A percentile compares a stretch with the other conserved stretches of the same genome.
These are phyloP conservation scores for Dactylonectria estremocensis DNA, from an alignment of 2,329 filamentous ascomycete genomes.

Conservation along the genomic window DNA sequence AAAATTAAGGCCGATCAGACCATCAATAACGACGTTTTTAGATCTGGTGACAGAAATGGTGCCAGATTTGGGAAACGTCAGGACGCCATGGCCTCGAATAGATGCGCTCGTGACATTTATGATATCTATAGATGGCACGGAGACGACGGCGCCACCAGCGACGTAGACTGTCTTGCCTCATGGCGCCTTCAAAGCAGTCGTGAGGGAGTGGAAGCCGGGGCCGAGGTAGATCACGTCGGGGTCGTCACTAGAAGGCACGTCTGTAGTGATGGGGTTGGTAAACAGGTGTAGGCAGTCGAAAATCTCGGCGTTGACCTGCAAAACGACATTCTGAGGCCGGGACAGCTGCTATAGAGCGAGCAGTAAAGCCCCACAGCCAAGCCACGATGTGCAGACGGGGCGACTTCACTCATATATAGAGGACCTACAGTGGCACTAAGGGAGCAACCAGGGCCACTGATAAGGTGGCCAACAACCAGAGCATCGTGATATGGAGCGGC, in stretches of 20 bases:
- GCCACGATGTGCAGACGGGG: neutral
- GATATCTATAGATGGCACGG: neutral
- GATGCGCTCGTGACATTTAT: neutral
- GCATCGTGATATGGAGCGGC: neutral
- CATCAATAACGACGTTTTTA: neutral
- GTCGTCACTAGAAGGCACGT: neutral
- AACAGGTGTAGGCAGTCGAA: conserved; percentile 8
- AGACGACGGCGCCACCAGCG: conserved; percentile 6
- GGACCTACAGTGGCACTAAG: neutral
- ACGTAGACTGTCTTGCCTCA: conserved; percentile 13
- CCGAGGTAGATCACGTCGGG: conserved; percentile 10
- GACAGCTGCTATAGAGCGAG: neutral
- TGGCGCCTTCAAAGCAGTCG: neutral
- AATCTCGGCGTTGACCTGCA: neutral
- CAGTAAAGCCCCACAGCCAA: neutral
- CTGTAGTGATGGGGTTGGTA: neutral
- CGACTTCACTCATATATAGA: neutral
- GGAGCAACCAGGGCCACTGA: neutral
- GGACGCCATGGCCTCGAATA: conserved; percentile 2
- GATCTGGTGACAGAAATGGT: conserved; percentile 1
- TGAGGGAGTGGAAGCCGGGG: conserved; percentile 3
- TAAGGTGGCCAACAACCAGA: neutral
- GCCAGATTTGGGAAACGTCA: neutral
- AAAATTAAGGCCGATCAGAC: neutral
- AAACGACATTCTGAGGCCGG: neutral